Base-by-base conservation (phyloP, 176 grass and related monocot genomes). In the Ensete glaucum region DNA sequence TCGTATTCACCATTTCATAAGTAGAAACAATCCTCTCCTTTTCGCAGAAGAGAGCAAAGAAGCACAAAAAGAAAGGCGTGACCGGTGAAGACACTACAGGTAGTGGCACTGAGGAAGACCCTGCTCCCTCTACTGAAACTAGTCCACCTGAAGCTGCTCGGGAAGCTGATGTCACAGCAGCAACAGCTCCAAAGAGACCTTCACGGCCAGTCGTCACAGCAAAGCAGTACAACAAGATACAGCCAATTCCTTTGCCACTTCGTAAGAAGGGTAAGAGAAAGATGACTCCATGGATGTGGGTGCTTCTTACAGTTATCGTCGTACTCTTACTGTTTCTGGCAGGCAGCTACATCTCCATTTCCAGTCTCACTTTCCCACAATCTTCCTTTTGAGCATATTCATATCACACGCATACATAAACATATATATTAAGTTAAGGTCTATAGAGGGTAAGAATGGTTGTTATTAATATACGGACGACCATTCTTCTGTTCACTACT, bases 21-120 rank as follows among this genome's bases (percentile, higher is more conserved):
- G 72, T 73, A 50, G 71, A 22, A 75, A 72, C 50, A 81, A 64
- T 79, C 58, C 55, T 73, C 3, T 9, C 34, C 15, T 70, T 51
- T 70, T n/a, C 88, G 69, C 84, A 99, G 96, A 99, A 69, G 84
- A 91, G 48, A 88, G 19, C 72, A 58, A 91, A 84, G 83, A 94
- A 82, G 71, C 83, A 81, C 23, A 85, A 81, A 78, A 93, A 77
- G 79, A 93, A 60, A 62, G 67, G 13, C 8, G 8, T 59, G 34
- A 11, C 55, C 4, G 19, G 24, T 82, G 68, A 59, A 69, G 82
- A 76, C 8, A 26, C 49, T 1, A 17, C 71, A 48, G 60, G n/a
- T 49, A 16, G 52, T 17, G 23, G 20, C 11, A 79, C 6, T 4
- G 76, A 87, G 14, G 65, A 77, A 84, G 62, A 71, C 65, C 27